Percentiles rank a stretch among this genome's conserved stretches.
These are phyloP conservation scores for Lasiosphaeria ovina DNA, from an alignment of 495 filamentous ascomycete species.

Conservation along the genomic window DNA sequence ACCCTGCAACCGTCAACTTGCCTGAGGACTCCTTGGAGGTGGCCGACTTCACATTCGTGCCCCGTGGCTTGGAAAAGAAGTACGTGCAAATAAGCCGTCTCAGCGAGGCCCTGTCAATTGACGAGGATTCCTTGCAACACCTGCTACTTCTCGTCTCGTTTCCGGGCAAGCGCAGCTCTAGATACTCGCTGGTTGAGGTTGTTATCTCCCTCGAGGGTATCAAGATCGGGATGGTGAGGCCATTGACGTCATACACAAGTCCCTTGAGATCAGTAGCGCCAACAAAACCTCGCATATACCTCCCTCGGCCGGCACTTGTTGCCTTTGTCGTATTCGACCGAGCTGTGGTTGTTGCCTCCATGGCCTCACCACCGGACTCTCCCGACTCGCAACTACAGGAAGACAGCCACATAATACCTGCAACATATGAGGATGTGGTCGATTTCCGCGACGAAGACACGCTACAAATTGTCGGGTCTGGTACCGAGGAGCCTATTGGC, in stretches of 20 bases:
- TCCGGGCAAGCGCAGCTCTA: slow-evolving; percentile 30
- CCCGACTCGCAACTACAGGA: slow-evolving; percentile 68
- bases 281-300: slow-evolving; percentile 64
- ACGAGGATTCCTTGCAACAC: slow-evolving; percentile 46
- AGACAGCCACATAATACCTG: slow-evolving; percentile 56
- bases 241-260: slow-evolving; percentile 60
- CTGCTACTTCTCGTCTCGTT: slow-evolving; percentile 41
- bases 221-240: slow-evolving; percentile 54
- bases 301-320: slow-evolving; percentile 71
- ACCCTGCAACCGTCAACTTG: slow-evolving; percentile 22
- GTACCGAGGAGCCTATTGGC: slow-evolving; percentile 52
- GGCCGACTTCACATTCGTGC: slow-evolving; percentile 48
- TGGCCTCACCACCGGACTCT: slow-evolving; percentile 56
- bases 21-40: slow-evolving; percentile 45
- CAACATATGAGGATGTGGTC: slow-evolving; percentile 78
- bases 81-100: slow-evolving; percentile 43
- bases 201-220: slow-evolving; percentile 35
- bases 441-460: slow-evolving; percentile 68
- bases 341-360: slow-evolving; percentile 72
- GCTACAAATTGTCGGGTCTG: slow-evolving; percentile 60
- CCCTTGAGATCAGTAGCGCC: slow-evolving; percentile 37
- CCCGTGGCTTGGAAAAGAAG: slow-evolving; percentile 40
- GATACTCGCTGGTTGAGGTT: slow-evolving; percentile 47
- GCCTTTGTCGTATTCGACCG: slow-evolving; percentile 80
- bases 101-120: slow-evolving; percentile 35